Evolutionary conservation across 352 stramenopile genomes (phyloP).

Genomic region (Phytophthora europaea): DNA sequence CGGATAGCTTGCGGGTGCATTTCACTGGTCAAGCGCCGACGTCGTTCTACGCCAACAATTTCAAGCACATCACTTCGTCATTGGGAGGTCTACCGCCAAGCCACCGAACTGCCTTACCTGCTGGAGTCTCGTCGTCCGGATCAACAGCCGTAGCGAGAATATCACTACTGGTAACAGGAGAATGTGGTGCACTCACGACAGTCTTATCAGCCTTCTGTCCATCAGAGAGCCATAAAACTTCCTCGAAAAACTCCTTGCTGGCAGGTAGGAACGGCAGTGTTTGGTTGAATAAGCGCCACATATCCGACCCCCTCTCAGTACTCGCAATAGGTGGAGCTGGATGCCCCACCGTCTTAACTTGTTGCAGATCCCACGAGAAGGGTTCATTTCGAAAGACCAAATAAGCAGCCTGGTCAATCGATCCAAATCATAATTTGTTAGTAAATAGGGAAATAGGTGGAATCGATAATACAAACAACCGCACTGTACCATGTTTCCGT

Average conservation of each 20-base stretch:
- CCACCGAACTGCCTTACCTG: conserved; percentile 19
- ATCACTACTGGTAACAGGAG: background rate
- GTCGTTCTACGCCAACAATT: conserved; percentile 38
- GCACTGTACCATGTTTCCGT: conserved; percentile 65
- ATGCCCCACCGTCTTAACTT: conserved; percentile 59
- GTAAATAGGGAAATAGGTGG: background rate
- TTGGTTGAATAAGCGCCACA: conserved; percentile 78
- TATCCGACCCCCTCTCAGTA: conserved; percentile 63
- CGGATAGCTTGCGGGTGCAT: conserved; percentile 83
- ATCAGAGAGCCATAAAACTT: conserved; percentile 64
- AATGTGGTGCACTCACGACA: background rate
- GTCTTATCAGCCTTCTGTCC: conserved; percentile 16
- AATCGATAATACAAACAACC: background rate
- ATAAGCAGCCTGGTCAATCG: conserved; percentile 56
- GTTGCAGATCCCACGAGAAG: conserved; percentile 65
- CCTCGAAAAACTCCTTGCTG: conserved; percentile 87
- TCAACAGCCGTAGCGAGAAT: background rate
- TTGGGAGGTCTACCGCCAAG: background rate
- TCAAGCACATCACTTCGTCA: background rate
- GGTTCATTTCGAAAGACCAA: conserved; percentile 58
- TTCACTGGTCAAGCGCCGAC: conserved; percentile 71
- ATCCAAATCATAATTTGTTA: conserved; percentile 1
- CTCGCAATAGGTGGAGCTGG: conserved; percentile 62
- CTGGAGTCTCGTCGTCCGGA: conserved; percentile 23
- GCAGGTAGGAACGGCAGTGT: conserved; percentile 85